These are phyloP conservation scores for Podospora australis DNA, from an alignment of 495 filamentous ascomycete genomes.

Conservation along the genomic window DNA sequence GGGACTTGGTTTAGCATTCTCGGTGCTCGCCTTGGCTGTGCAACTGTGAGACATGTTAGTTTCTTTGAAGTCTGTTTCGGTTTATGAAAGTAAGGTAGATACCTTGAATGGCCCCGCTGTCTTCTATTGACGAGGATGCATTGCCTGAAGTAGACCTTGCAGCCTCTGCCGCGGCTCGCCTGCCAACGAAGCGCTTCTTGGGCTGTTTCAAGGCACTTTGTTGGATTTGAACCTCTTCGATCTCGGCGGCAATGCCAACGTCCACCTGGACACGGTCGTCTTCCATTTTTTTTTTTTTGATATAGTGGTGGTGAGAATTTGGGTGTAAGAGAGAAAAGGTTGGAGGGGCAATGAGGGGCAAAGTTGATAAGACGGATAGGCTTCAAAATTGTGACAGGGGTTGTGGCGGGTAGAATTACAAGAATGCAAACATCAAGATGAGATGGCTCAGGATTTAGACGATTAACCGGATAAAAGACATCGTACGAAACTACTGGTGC, in stretches of 20 bases:
- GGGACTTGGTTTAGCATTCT: slow-evolving; percentile 86
- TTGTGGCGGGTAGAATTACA: no score
- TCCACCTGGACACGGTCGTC: slow-evolving; percentile 46
- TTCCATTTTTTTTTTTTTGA: slow-evolving; percentile 42
- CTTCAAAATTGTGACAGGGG: no score
- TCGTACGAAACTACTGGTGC: no score
- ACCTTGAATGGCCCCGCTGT: slow-evolving; percentile 60
- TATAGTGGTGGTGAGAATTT: background rate
- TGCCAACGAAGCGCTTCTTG: slow-evolving; percentile 74
- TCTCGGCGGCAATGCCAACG: slow-evolving; percentile 48
- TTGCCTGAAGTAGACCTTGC: slow-evolving; percentile 44
- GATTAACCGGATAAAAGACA: no score
- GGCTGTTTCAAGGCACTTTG: slow-evolving; percentile 47
- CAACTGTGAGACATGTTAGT: slow-evolving; percentile 26
- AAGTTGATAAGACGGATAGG: no score
- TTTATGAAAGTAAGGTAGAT: slow-evolving; percentile 1
- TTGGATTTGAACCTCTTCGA: slow-evolving; percentile 40
- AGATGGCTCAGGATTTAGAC: no score
- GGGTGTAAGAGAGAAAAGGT: background rate
- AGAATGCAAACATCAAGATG: no score
- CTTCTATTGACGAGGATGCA: slow-evolving; percentile 45
- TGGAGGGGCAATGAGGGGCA: background rate
- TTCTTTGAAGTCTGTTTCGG: background rate
- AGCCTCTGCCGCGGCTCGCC: slow-evolving; percentile 46
- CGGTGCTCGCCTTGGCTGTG: slow-evolving; percentile 59